Conservation (phyloP, 306 rosid genomes). For the Spatholobus suberectus region DNA sequence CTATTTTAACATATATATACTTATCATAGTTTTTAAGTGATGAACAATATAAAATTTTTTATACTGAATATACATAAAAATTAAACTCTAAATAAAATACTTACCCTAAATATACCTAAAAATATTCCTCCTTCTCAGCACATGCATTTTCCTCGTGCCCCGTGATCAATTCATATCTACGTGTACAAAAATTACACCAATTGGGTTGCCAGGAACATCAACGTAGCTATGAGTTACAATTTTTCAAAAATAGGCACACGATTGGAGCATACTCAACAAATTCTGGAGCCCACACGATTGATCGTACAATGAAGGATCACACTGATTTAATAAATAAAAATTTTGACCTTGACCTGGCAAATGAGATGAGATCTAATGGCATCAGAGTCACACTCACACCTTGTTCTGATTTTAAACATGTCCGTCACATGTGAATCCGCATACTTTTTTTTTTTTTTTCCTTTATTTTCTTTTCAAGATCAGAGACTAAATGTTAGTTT, state of each 20-base stretch:
- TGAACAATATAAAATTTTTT: no score
- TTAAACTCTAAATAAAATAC: no score
- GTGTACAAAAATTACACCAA: not conserved
- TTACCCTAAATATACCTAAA: no score
- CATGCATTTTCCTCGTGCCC: not conserved
- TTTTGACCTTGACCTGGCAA: conserved; percentile 4
- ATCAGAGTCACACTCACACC: not conserved
- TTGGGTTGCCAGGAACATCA: not conserved
- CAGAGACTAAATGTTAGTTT: not conserved
- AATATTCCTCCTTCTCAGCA: not conserved
- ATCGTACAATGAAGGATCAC: not conserved
- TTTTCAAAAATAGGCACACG: not conserved
- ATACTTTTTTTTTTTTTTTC: not conserved
- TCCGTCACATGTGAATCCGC: not conserved
- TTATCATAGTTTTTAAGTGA: no score
- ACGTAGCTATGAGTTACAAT: not conserved
- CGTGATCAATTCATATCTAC: not conserved
- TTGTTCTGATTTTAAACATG: not conserved
- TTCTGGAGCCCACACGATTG: not conserved
- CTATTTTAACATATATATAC: no score
- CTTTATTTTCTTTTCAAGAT: not conserved
- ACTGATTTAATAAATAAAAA: not conserved
- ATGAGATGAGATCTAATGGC: not conserved
- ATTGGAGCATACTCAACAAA: not conserved
- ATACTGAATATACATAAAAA: no score